A percentile compares a stretch with the other conserved stretches of the same genome.
phyloP scores from a whole-genome alignment of 257 asterid species.

The Nicotiana paniculata region DNA sequence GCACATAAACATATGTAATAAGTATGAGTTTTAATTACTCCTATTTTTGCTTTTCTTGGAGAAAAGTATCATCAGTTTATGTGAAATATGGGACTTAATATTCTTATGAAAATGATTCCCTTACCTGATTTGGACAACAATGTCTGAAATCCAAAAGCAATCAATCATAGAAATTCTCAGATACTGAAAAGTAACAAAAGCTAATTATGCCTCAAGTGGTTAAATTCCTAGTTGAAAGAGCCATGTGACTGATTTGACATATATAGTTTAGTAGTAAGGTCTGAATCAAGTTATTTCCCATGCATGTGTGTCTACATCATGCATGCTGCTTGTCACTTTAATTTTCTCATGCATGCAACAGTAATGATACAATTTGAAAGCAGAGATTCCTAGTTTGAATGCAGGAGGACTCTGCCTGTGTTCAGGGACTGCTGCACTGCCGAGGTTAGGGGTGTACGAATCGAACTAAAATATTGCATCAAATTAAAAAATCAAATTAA shows the following conservation, averaged over 20 bases:
- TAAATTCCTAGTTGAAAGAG: neutral
- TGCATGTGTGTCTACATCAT: neutral
- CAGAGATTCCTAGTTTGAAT: neutral
- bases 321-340: too few species aligned
- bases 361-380: neutral
- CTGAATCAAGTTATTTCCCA: neutral
- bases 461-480: too few species aligned
- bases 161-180: neutral
- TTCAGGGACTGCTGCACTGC: neutral
- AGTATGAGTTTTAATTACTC: too few species aligned
- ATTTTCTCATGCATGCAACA: neutral
- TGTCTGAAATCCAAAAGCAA: neutral
- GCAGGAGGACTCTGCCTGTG: neutral
- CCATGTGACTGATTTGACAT: neutral
- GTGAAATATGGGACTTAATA: neutral
- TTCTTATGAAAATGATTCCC: conserved; percentile 3
- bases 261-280: neutral
- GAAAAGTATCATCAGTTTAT: neutral
- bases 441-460: too few species aligned
- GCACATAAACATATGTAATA: neutral
- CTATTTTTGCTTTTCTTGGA: neutral
- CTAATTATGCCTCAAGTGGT: neutral
- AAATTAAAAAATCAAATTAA: too few species aligned
- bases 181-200: neutral
- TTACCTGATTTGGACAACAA: neutral